A percentile compares a stretch with the other conserved stretches of the same genome.
Evolutionary conservation across 805 yeast species (phyloP).

Genomic region (Spathaspora arborariae): DNA sequence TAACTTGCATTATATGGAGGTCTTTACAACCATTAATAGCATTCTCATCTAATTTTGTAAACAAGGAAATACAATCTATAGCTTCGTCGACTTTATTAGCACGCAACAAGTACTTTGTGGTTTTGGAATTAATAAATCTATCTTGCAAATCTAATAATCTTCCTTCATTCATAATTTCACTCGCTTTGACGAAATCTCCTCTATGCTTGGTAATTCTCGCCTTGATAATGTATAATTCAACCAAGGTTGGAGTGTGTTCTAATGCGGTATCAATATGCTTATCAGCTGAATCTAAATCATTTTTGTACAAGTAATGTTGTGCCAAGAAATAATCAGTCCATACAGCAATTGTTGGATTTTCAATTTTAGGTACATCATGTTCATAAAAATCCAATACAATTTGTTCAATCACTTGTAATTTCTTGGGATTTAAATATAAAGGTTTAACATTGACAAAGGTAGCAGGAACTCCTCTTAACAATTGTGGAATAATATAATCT

Average conservation of each 20-base stretch:
- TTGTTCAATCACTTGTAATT: slow-evolving; percentile 44
- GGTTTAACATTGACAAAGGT: slow-evolving; percentile 84
- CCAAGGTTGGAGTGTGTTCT: slow-evolving; percentile 74
- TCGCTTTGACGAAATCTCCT: slow-evolving; percentile 61
- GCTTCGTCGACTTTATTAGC: slow-evolving; percentile 75
- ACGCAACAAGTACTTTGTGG: slow-evolving; percentile 78
- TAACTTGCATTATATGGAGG: slow-evolving; percentile 83
- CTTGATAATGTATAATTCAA: slow-evolving; percentile 75
- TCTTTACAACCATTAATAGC: slow-evolving; percentile 82
- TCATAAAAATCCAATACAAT: slow-evolving; percentile 50
- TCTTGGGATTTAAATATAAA: slow-evolving; percentile 49
- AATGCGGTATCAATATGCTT: slow-evolving; percentile 59
- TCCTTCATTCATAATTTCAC: slow-evolving; percentile 63
- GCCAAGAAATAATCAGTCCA: slow-evolving; percentile 81
- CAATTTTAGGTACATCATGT: slow-evolving; percentile 19
- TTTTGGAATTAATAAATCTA: slow-evolving; percentile 83
- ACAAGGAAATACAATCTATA: slow-evolving; percentile 65
- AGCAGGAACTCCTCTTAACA: slow-evolving; percentile 84
- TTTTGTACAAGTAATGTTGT: slow-evolving; percentile 64
- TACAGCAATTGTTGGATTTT: slow-evolving; percentile 43
- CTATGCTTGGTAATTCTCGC: slow-evolving; percentile 76
- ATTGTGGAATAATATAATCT: slow-evolving; percentile 55
- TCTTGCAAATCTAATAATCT: slow-evolving; percentile 81
- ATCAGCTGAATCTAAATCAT: slow-evolving; percentile 52
- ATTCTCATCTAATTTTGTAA: slow-evolving; percentile 77